Conservation (phyloP, 108 stramenopile species). For the Tribonema minus region DNA sequence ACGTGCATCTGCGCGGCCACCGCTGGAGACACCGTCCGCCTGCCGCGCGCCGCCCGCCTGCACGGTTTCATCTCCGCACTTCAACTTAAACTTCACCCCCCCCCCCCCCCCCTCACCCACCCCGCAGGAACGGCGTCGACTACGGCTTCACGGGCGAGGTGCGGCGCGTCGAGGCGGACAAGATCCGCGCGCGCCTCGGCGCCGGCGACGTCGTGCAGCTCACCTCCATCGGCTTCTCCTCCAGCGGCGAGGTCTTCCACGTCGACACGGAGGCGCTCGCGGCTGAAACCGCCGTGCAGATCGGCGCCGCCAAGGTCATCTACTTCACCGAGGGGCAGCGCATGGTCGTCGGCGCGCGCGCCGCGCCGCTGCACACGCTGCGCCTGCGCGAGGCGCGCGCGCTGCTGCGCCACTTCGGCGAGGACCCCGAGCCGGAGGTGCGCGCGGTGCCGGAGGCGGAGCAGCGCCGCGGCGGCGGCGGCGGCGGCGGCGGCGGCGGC, state of each 20-base stretch:
- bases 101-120: no score
- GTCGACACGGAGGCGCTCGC: neutral
- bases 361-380: conserved; percentile 67
- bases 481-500: neutral
- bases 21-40: neutral
- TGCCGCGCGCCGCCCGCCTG: no score
- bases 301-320: conserved; percentile 78
- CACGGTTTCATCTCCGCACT: no score
- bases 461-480: neutral
- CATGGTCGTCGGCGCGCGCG: neutral
- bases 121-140: no score
- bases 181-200: conserved; percentile 70
- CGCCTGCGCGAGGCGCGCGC: conserved; percentile 56
- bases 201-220: conserved; percentile 82
- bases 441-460: neutral
- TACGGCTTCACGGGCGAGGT: conserved; percentile 71
- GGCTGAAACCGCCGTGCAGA: no score
- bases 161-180: conserved; percentile 76
- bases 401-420: neutral
- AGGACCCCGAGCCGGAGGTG: neutral
- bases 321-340: conserved; percentile 67
- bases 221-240: conserved; percentile 79
- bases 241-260: conserved; percentile 71
- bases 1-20: neutral
- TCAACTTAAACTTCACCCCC: no score